These are phyloP conservation scores for Russula foetens DNA, from an alignment of 768 basidiomycete genomes.

Conservation along the genomic window DNA sequence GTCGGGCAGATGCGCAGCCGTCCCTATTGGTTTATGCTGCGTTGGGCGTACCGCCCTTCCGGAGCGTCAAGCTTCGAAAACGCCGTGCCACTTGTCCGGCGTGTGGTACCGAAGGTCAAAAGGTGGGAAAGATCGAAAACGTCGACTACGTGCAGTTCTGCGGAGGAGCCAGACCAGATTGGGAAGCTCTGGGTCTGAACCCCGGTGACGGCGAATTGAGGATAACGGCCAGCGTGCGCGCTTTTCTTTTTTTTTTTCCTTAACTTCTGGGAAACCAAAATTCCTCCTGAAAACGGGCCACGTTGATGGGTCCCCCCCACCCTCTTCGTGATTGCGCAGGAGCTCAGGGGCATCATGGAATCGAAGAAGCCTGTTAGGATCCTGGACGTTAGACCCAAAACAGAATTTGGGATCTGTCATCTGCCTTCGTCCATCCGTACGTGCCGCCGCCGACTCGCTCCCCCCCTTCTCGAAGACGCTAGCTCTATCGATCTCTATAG, in stretches of 20 bases:
- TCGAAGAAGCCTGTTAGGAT: constrained; percentile 35
- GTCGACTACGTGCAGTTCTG: constrained; percentile 85
- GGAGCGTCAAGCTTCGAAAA: constrained; percentile 72
- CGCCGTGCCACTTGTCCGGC: constrained; percentile 65
- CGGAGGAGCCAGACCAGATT: constrained; percentile 62
- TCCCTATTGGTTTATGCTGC: constrained; percentile 70
- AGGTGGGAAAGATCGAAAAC: constrained; percentile 39
- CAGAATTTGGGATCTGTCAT: constrained; percentile 82
- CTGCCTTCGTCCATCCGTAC: constrained; percentile 68
- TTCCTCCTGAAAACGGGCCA: neutral
- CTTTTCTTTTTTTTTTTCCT: too few relatives aligned
- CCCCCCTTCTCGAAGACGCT: neutral
- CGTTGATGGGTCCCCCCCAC: neutral
- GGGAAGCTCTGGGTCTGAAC: constrained; percentile 46
- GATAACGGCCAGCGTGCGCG: constrained; percentile 29
- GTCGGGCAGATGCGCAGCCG: constrained; percentile 45
- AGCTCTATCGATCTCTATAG: constrained; percentile 34
- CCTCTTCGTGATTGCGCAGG: constrained; percentile 4
- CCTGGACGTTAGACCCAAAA: constrained; percentile 72
- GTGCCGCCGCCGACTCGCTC: constrained; percentile 22
- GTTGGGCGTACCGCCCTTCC: constrained; percentile 60
- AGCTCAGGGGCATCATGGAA: constrained; percentile 41
- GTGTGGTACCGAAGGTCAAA: constrained; percentile 52
- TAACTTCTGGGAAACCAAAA: neutral
- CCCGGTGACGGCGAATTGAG: constrained; percentile 15